Conservation (phyloP, 2,329 filamentous ascomycete species). For the Dothideomycetes sp. region DNA sequence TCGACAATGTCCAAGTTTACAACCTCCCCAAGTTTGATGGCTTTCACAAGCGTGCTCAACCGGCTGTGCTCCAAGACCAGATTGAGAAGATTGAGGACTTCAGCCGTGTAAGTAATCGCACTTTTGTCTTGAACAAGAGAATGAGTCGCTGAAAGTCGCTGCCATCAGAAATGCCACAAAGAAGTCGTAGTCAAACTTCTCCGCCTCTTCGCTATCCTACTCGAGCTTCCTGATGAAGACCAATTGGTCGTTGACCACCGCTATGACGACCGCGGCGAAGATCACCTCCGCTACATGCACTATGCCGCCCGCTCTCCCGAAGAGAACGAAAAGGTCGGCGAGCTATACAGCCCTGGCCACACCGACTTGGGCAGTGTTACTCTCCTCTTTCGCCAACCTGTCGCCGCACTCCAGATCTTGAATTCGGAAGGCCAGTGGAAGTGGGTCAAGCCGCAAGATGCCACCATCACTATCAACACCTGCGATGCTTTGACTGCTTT, state of each 20-base stretch:
- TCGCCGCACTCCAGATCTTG: constrained; percentile 26
- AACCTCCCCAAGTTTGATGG: constrained; percentile 45
- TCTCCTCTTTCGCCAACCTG: constrained; percentile 26
- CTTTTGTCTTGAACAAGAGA: too few species aligned
- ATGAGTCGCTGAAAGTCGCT: too few species aligned
- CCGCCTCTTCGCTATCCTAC: constrained; percentile 48
- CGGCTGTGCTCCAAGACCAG: constrained; percentile 36
- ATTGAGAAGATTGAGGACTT: constrained; percentile 47
- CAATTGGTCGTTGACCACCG: constrained; percentile 44
- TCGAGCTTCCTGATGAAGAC: constrained; percentile 50
- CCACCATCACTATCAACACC: constrained; percentile 29
- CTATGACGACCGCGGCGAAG: constrained; percentile 48
- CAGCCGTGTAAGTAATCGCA: constrained; percentile 20
- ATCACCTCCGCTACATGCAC: constrained; percentile 53
- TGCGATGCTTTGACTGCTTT: constrained; percentile 27
- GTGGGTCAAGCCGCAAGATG: constrained; percentile 27
- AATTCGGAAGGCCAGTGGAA: constrained; percentile 26
- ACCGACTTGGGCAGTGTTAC: constrained; percentile 31
- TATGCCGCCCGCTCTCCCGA: constrained; percentile 32
- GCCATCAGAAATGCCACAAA: constrained; percentile 31
- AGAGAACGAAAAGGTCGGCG: constrained; percentile 18
- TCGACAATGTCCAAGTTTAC: constrained; percentile 49
- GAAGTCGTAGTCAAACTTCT: constrained; percentile 48
- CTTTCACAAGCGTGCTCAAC: constrained; percentile 25
- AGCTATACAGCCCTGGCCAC: constrained; percentile 24